Conservation (phyloP, 2,329 filamentous ascomycete species). For the Trichoderma sp. region DNA sequence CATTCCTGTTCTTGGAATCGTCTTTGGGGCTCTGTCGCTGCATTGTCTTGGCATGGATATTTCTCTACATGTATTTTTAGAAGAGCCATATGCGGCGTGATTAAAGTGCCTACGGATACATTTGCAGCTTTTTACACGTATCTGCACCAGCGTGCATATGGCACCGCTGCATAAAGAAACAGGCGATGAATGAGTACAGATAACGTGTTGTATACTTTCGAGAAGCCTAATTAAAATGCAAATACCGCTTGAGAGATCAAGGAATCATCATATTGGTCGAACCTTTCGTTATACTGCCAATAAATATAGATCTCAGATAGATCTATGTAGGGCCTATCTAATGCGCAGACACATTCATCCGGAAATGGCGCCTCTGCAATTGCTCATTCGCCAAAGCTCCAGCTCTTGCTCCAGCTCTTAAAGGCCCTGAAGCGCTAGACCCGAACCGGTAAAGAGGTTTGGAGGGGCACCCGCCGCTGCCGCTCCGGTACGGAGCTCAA, state of each 20-base stretch:
- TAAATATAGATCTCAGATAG: neutral
- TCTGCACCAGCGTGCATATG: neutral
- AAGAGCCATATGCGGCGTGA: neutral
- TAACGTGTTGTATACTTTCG: no score
- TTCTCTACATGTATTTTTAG: neutral
- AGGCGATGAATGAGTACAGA: neutral
- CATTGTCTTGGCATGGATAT: neutral
- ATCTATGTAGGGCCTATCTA: neutral
- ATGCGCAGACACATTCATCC: neutral
- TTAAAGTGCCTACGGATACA: neutral
- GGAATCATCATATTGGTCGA: neutral
- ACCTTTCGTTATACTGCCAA: neutral
- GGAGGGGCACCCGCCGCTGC: slow-evolving; percentile 37
- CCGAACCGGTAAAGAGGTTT: slow-evolving; percentile 33
- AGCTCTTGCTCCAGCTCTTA: slow-evolving; percentile 30
- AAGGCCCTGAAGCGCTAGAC: slow-evolving; percentile 34
- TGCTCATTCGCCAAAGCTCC: slow-evolving; percentile 31
- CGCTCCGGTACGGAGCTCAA: neutral
- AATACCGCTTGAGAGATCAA: neutral
- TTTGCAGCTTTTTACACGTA: neutral
- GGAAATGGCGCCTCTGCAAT: slow-evolving; percentile 42
- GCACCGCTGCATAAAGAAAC: neutral
- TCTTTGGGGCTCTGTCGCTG: neutral
- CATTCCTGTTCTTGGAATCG: neutral
- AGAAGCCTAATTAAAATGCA: neutral